Conservation (phyloP, 2,329 filamentous ascomycete species). For the Paraconiothyrium brasiliense region DNA sequence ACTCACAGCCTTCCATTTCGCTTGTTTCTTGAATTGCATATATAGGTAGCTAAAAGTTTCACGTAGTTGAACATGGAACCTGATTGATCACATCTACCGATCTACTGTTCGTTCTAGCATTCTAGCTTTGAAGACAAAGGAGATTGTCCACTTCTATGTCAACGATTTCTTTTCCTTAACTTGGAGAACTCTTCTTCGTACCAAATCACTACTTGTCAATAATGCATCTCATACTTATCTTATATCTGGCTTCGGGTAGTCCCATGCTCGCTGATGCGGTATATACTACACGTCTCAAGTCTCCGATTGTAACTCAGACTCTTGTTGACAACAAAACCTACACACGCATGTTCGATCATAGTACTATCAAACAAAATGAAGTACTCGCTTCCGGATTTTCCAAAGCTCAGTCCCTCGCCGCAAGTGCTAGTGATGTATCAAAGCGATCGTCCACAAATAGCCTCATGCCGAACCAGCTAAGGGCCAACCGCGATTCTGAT, state of each 20-base stretch:
- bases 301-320: slow-evolving; percentile 10
- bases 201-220: not conserved
- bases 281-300: not conserved
- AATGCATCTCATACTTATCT: not conserved
- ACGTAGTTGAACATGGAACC: slow-evolving; percentile 6
- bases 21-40: not conserved
- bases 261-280: slow-evolving; percentile 9
- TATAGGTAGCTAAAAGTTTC: not conserved
- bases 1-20: not conserved
- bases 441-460: not conserved
- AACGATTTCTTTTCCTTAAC: not conserved
- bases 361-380: not conserved
- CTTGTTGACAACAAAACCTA: slow-evolving; percentile 11
- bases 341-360: not conserved
- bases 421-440: not conserved
- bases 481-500: not conserved
- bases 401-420: not conserved
- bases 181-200: too few species aligned
- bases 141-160: not conserved
- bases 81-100: not conserved
- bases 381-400: not conserved
- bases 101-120: not conserved
- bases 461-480: not conserved
- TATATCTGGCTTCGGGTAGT: slow-evolving; percentile 6
- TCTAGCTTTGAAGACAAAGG: not conserved